Evolutionary conservation across 2,329 filamentous ascomycete species (phyloP).

Genomic region (Alternaria rosae): DNA sequence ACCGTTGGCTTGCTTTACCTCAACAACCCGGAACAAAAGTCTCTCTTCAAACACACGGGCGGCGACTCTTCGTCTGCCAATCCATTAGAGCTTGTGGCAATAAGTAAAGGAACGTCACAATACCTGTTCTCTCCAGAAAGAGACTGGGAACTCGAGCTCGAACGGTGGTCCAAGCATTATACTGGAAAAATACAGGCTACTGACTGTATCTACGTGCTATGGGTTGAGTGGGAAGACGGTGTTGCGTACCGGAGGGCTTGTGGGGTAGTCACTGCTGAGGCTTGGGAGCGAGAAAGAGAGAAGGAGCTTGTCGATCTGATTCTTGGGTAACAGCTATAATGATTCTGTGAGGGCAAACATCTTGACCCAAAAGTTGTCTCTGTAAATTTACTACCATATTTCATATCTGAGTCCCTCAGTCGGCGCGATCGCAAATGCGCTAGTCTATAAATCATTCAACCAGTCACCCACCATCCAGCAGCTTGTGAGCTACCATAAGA

Average conservation of each 20-base stretch:
- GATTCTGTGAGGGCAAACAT: too few species aligned
- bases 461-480: too few species aligned
- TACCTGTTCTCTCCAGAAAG: too few species aligned
- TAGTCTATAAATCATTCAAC: too few species aligned
- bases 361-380: too few species aligned
- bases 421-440: too few species aligned
- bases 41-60: neutral
- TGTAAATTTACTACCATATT: too few species aligned
- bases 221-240: neutral
- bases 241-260: neutral
- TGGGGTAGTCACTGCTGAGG: neutral
- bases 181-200: too few species aligned
- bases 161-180: too few species aligned
- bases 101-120: neutral
- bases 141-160: neutral
- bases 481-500: too few species aligned
- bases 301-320: neutral
- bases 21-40: neutral
- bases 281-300: neutral
- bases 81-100: neutral
- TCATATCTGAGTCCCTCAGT: too few species aligned
- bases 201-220: neutral
- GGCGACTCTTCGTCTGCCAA: accelerated
- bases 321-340: too few species aligned
- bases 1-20: neutral